Percentiles rank a stretch among this genome's conserved stretches.
phyloP scores from a whole-genome alignment of 331 rosid species.

The Cydonia oblonga region DNA sequence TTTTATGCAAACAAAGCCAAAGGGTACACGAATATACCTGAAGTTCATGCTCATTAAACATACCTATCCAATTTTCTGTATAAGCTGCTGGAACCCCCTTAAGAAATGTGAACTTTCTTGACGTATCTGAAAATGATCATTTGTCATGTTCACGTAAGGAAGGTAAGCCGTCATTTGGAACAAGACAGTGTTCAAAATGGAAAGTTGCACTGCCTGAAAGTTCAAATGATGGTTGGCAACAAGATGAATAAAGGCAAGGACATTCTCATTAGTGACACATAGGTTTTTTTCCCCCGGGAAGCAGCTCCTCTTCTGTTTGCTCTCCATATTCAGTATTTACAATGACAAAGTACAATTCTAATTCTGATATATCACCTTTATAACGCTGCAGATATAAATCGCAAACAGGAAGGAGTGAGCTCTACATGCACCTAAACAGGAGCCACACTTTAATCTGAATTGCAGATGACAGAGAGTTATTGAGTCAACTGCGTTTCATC shows the following conservation, averaged over 20 bases:
- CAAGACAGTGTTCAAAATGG: background rate
- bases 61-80: conserved; percentile 94
- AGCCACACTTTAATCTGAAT: background rate
- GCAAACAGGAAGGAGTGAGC: conserved; percentile 1
- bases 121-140: conserved; percentile 49
- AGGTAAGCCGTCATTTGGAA: conserved; percentile 5
- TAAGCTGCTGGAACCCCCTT: conserved; percentile 94
- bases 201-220: conserved; percentile 56
- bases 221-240: conserved; percentile 97
- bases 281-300: conserved; percentile 63
- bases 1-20: background rate
- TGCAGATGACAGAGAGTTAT: background rate
- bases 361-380: conserved; percentile 64
- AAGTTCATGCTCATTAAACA: conserved; percentile 97
- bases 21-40: conserved; percentile 49
- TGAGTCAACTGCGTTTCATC: background rate
- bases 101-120: conserved; percentile 96
- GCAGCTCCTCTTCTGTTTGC: conserved; percentile 92
- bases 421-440: background rate
- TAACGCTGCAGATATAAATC: conserved; percentile 48
- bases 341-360: conserved; percentile 87
- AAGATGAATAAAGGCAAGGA: conserved; percentile 87
- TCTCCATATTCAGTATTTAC: conserved; percentile 95
- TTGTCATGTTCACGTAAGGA: conserved; percentile 1
- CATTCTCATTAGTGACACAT: conserved; percentile 77